Conservation (phyloP, 495 filamentous ascomycete genomes). For the Aspergillus bridgeri region DNA sequence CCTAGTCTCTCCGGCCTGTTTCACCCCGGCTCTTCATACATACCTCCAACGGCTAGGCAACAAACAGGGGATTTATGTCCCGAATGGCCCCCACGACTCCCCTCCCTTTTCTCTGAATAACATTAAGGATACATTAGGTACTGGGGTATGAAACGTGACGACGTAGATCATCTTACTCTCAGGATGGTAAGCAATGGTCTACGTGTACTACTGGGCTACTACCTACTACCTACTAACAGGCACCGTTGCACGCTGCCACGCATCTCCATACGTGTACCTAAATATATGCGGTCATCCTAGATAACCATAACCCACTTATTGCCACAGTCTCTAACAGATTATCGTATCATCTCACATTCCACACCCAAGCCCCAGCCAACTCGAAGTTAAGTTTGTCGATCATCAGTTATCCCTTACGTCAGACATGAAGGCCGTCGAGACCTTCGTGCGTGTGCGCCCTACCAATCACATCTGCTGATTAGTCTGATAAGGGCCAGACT, state of each 20-base stretch:
- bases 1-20: no score
- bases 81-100: background rate
- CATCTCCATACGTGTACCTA: background rate
- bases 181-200: background rate
- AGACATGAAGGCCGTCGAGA: background rate
- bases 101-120: background rate
- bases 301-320: background rate
- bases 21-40: background rate
- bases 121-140: background rate
- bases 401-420: background rate
- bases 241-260: background rate
- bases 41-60: background rate
- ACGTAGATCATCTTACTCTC: background rate
- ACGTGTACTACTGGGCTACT: background rate
- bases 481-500: no score
- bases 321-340: background rate
- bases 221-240: no score
- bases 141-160: background rate
- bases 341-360: background rate
- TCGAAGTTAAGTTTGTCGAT: no score
- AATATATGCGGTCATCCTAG: background rate
- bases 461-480: background rate
- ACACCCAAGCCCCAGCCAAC: background rate
- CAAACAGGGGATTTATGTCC: background rate
- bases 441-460: background rate